Percentiles rank a stretch among this genome's conserved stretches.
Conservation (phyloP, 176 grass and related monocot genomes). For the Avena atlantica region DNA sequence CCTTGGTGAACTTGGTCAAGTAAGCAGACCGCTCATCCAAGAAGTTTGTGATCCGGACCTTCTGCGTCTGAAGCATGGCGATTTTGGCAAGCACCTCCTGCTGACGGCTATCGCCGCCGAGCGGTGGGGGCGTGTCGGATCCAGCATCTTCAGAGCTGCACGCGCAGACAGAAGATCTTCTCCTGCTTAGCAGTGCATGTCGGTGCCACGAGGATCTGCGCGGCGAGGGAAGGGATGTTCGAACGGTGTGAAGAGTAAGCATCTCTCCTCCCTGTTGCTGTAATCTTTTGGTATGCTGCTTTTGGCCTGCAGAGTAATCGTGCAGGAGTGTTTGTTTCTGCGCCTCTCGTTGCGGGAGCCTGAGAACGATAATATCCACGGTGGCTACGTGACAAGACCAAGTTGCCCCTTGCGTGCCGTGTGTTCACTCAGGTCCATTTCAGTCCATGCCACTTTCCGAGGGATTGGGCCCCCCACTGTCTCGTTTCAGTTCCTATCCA, state of each 20-base stretch:
- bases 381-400: slow-evolving; percentile 32
- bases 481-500: slow-evolving; percentile 7
- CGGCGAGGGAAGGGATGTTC: slow-evolving; percentile 48
- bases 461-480: neutral
- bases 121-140: slow-evolving; percentile 28
- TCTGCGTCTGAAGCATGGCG: slow-evolving; percentile 82
- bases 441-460: slow-evolving; percentile 40
- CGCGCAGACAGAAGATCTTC: slow-evolving; percentile 41
- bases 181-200: slow-evolving; percentile 32
- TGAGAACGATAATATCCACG: slow-evolving; percentile 58
- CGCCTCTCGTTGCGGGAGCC: slow-evolving; percentile 44
- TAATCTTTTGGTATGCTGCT: slow-evolving; percentile 39
- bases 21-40: slow-evolving; percentile 74
- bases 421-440: slow-evolving; percentile 31
- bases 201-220: slow-evolving; percentile 39
- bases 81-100: slow-evolving; percentile 81
- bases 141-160: slow-evolving; percentile 58
- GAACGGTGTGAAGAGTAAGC: slow-evolving; percentile 67
- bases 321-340: slow-evolving; percentile 37
- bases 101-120: slow-evolving; percentile 62
- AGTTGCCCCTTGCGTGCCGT: slow-evolving; percentile 58
- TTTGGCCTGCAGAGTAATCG: slow-evolving; percentile 35
- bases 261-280: slow-evolving; percentile 57
- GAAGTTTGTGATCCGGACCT: slow-evolving; percentile 76
- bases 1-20: slow-evolving; percentile 83